A percentile compares a stretch with the other conserved stretches of the same genome.
Evolutionary conservation across 805 yeast species (phyloP).

Genomic region (Zygotorulaspora chibaensis): DNA sequence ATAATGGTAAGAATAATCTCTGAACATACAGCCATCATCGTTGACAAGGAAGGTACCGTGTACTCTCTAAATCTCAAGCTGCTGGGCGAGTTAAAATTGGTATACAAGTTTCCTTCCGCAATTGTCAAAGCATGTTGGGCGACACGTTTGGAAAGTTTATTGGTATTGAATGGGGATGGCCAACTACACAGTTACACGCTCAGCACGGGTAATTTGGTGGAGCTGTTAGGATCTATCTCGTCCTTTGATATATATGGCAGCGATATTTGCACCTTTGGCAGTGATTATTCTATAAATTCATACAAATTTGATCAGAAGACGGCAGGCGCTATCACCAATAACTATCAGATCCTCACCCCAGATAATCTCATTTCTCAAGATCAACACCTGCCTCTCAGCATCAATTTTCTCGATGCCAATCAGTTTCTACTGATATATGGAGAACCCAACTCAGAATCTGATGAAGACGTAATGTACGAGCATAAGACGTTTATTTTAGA

Average conservation of each 20-base stretch:
- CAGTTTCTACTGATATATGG: constrained; percentile 31
- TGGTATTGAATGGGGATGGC: constrained; percentile 7
- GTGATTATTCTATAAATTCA: constrained; percentile 7
- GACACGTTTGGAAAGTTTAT: neutral
- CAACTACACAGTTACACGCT: constrained; percentile 7
- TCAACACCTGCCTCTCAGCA: constrained; percentile 28
- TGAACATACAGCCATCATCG: constrained; percentile 32
- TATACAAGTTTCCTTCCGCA: constrained; percentile 1
- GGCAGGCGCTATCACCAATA: neutral
- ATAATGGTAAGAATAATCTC: constrained; percentile 33
- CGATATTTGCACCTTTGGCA: constrained; percentile 4
- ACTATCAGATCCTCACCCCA: constrained; percentile 16
- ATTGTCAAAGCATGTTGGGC: constrained; percentile 3
- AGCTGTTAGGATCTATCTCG: constrained; percentile 7
- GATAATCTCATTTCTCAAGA: constrained; percentile 27
- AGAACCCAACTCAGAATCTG: constrained; percentile 21
- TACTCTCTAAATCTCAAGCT: constrained; percentile 11
- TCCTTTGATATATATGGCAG: constrained; percentile 17
- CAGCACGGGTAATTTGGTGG: neutral
- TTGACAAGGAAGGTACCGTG: constrained; percentile 26
- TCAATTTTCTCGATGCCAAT: constrained; percentile 19
- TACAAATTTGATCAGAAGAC: constrained; percentile 1
- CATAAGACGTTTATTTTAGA: constrained; percentile 26
- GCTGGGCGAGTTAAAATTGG: constrained; percentile 3
- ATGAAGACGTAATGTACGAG: constrained; percentile 27